phyloP scores from a whole-genome alignment of 2,329 filamentous ascomycete genomes.

The Cylindrodendrum hubeiense region DNA sequence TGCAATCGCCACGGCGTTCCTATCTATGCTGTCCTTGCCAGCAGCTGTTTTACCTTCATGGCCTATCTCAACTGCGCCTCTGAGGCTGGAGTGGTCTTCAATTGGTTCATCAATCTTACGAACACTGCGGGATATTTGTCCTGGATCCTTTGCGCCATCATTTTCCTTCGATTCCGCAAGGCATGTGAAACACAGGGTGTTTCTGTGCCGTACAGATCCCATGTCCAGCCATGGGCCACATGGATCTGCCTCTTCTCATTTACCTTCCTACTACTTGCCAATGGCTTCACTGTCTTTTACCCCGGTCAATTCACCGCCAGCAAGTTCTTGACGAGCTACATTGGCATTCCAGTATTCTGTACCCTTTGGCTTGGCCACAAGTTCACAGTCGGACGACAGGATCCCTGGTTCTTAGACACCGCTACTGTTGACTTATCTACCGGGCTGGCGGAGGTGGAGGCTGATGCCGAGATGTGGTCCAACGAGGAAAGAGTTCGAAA shows the following conservation, averaged over 20 bases:
- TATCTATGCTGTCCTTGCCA: background rate
- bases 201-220: background rate
- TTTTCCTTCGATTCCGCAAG: background rate
- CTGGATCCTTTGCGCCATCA: conserved; percentile 23
- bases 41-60: background rate
- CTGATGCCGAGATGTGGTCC: background rate
- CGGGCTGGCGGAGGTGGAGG: background rate
- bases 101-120: conserved; percentile 62
- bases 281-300: conserved; percentile 15
- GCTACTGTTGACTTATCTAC: background rate
- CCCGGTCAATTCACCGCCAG: background rate
- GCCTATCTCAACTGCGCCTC: conserved; percentile 66
- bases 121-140: conserved; percentile 30
- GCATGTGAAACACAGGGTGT: background rate
- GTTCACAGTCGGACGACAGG: background rate
- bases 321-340: conserved; percentile 2
- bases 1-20: background rate
- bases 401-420: background rate
- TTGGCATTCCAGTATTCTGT: conserved; percentile 11
- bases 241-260: background rate
- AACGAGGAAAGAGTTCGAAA: no score
- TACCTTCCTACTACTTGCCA: background rate
- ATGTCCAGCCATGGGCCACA: background rate
- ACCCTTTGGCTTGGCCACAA: conserved; percentile 2
- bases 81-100: conserved; percentile 58